Evolutionary conservation across 495 filamentous ascomycete genomes (phyloP).

Genomic region (Stereocaulon alpinum): DNA sequence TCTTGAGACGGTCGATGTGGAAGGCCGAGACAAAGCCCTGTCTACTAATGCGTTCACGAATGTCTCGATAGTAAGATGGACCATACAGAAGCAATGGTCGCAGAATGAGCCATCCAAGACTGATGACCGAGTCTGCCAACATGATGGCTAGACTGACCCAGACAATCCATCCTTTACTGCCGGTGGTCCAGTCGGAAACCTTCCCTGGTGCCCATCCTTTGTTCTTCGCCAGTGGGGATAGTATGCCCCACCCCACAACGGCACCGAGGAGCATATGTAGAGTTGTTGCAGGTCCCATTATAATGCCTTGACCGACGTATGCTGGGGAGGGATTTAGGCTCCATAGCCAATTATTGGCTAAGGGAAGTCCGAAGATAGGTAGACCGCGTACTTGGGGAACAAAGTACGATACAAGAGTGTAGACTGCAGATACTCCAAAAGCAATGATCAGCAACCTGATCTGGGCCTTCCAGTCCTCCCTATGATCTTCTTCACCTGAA

Average conservation of each 20-base stretch:
- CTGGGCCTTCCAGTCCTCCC: slow-evolving; percentile 51
- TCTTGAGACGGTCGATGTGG: slow-evolving; percentile 1
- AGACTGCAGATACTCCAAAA: slow-evolving; percentile 47
- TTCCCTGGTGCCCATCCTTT: slow-evolving; percentile 83
- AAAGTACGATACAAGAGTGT: slow-evolving; percentile 86
- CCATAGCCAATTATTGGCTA: slow-evolving; percentile 84
- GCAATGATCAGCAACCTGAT: slow-evolving; percentile 49
- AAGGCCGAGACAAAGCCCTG: slow-evolving; percentile 12
- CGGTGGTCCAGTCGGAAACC: slow-evolving; percentile 77
- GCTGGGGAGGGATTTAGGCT: slow-evolving; percentile 90
- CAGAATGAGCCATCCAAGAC: slow-evolving; percentile 67
- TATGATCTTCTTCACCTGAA: slow-evolving; percentile 28
- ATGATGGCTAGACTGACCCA: slow-evolving; percentile 95
- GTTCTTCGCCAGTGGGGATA: slow-evolving; percentile 78
- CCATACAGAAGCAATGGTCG: slow-evolving; percentile 44
- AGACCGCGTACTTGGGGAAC: slow-evolving; percentile 74
- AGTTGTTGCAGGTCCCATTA: slow-evolving; percentile 87
- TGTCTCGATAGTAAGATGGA: slow-evolving; percentile 26
- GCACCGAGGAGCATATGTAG: slow-evolving; percentile 94
- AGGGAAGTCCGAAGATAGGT: slow-evolving; percentile 66
- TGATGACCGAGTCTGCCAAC: slow-evolving; percentile 86
- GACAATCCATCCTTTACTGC: slow-evolving; percentile 96
- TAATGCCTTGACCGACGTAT: slow-evolving; percentile 69
- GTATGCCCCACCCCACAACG: slow-evolving; percentile 78
- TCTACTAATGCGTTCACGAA: slow-evolving; percentile 25